Percentiles rank a stretch among this genome's conserved stretches.
Evolutionary conservation across 192 early-diverging fungal genomes (phyloP).

Genomic region (Entrophospora sp.): DNA sequence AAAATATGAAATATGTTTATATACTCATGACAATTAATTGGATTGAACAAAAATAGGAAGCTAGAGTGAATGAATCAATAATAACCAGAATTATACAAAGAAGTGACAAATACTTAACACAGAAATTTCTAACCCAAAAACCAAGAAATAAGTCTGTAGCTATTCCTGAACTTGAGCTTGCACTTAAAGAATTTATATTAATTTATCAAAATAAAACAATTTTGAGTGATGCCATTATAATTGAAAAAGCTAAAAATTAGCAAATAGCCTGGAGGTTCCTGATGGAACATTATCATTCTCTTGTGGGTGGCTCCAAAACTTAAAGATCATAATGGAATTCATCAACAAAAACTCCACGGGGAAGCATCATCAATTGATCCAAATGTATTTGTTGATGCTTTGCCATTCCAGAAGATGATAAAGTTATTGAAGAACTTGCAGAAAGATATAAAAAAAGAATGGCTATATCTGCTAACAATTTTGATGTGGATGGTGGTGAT

Average conservation of each 20-base stretch:
- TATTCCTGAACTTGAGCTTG: neutral
- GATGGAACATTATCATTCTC: slow-evolving; percentile 8
- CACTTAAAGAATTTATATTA: slow-evolving; percentile 24
- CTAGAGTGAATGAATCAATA: neutral
- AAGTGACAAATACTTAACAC: slow-evolving; percentile 4
- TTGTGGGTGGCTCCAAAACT: slow-evolving; percentile 15
- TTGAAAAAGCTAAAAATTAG: slow-evolving; percentile 8
- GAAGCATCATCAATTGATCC: neutral
- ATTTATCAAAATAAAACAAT: neutral
- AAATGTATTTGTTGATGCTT: neutral
- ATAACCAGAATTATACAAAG: slow-evolving; percentile 8
- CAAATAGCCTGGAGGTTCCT: slow-evolving; percentile 10
- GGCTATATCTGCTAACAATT: too few relatives aligned
- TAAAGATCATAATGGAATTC: slow-evolving; percentile 30
- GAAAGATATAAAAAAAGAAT: too few relatives aligned
- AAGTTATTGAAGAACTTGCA: too few relatives aligned
- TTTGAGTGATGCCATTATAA: slow-evolving; percentile 22
- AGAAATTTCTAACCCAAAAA: neutral
- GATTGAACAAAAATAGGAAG: slow-evolving; percentile 9
- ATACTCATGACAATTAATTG: slow-evolving; percentile 14
- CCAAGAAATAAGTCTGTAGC: slow-evolving; percentile 6
- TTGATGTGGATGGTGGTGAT: too few relatives aligned
- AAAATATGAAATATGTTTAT: slow-evolving; percentile 14
- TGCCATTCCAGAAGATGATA: too few relatives aligned
- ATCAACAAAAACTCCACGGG: slow-evolving; percentile 6